phyloP scores from a whole-genome alignment of 192 early-diverging fungal genomes.

The Diversispora epigaea region DNA sequence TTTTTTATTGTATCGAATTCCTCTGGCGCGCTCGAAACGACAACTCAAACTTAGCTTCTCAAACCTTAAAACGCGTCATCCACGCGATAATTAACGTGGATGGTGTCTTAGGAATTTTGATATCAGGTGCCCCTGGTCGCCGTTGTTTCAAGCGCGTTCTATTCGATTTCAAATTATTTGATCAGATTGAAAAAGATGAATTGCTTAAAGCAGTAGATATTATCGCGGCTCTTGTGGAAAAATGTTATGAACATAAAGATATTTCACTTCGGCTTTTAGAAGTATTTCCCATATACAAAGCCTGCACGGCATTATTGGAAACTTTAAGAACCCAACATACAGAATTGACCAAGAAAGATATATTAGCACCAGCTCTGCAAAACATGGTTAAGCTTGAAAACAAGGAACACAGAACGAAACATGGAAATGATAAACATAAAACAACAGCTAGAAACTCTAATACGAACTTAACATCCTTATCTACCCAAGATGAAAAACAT shows the following conservation, averaged over 20 bases:
- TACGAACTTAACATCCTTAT: not conserved
- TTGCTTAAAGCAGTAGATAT: not conserved
- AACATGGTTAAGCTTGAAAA: conserved; percentile 11
- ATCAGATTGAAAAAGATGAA: not conserved
- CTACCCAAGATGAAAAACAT: conserved; percentile 10
- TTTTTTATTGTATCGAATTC: conserved; percentile 7
- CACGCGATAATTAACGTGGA: not conserved
- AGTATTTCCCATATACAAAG: not conserved
- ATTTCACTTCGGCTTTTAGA: not conserved
- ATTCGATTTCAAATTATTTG: not conserved
- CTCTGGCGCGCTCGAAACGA: not conserved
- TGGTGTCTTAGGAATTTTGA: not conserved
- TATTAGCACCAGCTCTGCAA: not conserved
- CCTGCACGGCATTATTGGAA: conserved; percentile 5
- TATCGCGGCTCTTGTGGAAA: not conserved
- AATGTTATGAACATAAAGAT: conserved; percentile 16
- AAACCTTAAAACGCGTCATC: not conserved
- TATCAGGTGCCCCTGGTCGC: not conserved
- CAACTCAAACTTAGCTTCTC: not conserved
- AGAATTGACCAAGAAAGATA: not conserved
- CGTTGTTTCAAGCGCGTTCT: conserved; percentile 8
- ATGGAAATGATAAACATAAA: not conserved
- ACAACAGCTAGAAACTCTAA: not conserved
- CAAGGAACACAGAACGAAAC: not conserved
- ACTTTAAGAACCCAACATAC: not conserved